Percentiles rank a stretch among this genome's conserved stretches.
phyloP scores from a whole-genome alignment of 2,329 filamentous ascomycete genomes.

The Nannizziopsis arthrosporioides region DNA sequence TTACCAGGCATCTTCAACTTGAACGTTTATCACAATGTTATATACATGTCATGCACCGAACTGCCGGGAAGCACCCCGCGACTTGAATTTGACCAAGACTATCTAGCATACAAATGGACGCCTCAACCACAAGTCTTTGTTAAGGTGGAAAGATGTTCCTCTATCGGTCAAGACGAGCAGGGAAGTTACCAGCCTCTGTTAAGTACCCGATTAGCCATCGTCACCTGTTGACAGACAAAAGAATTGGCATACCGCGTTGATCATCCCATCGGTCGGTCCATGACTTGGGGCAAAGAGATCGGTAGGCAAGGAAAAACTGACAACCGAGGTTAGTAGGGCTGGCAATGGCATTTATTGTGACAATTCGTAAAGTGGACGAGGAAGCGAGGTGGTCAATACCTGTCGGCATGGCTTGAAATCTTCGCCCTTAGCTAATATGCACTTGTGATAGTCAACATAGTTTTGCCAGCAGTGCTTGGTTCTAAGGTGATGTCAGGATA shows the following conservation, averaged over 20 bases:
- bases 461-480: constrained; percentile 99
- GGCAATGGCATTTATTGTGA: constrained; percentile 6
- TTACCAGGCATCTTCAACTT: not conserved
- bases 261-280: constrained; percentile 96
- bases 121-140: not conserved
- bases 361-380: not conserved
- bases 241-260: constrained; percentile 65
- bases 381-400: constrained; percentile 44
- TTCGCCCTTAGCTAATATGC: constrained; percentile 95
- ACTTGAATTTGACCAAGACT: not conserved
- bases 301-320: constrained; percentile 93
- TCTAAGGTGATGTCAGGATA: constrained; percentile 24
- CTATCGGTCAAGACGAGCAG: constrained; percentile 22
- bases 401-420: constrained; percentile 95
- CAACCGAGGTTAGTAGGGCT: not conserved
- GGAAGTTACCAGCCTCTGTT: constrained; percentile 47
- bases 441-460: constrained; percentile 99
- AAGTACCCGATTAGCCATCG: constrained; percentile 3
- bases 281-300: constrained; percentile 88
- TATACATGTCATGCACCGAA: constrained; percentile 12
- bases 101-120: not conserved
- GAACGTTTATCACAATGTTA: constrained; percentile 13
- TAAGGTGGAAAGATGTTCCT: not conserved
- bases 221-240: not conserved
- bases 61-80: constrained; percentile 2